Evolutionary conservation across 2,329 filamentous ascomycete species (phyloP).

Genomic region (Furcasterigmium furcatum): DNA sequence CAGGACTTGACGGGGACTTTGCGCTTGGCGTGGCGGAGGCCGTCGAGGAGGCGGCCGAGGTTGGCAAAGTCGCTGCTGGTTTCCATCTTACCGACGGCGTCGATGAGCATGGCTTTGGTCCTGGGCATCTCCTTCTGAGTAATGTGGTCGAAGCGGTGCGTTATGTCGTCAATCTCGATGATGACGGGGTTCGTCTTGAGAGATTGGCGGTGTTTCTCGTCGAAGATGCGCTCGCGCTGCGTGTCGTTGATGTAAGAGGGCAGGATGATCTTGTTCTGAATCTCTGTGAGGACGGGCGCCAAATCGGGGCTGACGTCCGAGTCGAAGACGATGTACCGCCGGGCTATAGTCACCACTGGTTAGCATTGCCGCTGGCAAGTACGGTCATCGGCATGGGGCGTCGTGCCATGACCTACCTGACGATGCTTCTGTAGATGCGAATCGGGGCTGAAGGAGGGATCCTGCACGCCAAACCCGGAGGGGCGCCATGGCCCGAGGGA

Average conservation of each 20-base stretch:
- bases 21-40: conserved; percentile 39
- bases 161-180: conserved; percentile 55
- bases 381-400: too few species aligned
- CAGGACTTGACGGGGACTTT: conserved; percentile 47
- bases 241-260: conserved; percentile 53
- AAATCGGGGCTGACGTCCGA: conserved; percentile 51
- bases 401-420: too few species aligned
- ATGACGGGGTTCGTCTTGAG: conserved; percentile 53
- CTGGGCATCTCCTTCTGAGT: conserved; percentile 38
- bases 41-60: conserved; percentile 44
- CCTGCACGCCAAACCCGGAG: too few species aligned
- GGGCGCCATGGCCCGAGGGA: too few species aligned
- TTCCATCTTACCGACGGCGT: conserved; percentile 41
- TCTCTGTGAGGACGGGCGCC: conserved; percentile 44
- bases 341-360: conserved; percentile 7
- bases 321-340: conserved; percentile 39
- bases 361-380: too few species aligned
- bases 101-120: conserved; percentile 31
- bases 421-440: too few species aligned
- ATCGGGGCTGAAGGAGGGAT: too few species aligned
- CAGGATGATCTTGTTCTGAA: conserved; percentile 59
- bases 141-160: conserved; percentile 47
- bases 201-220: conserved; percentile 37
- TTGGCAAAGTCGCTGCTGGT: conserved; percentile 49
- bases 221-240: conserved; percentile 53